A percentile compares a stretch with the other conserved stretches of the same genome.
Conservation (phyloP, 169 alveolate genomes). For the Cryptosporidium sp. region DNA sequence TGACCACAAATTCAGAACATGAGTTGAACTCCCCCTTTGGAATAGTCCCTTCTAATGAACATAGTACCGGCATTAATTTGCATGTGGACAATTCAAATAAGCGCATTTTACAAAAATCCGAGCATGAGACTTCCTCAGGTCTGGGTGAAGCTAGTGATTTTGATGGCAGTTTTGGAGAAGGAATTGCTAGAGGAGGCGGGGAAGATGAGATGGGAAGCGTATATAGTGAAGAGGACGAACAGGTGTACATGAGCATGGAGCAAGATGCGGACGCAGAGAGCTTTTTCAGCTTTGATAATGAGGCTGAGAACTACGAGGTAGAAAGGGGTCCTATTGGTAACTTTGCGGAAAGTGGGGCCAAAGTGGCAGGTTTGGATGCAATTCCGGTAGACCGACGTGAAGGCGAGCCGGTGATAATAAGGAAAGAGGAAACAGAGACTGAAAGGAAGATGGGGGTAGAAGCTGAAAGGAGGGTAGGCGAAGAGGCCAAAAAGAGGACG, state of each 20-base stretch:
- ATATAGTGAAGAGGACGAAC: neutral
- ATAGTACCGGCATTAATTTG: neutral
- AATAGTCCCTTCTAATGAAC: slow-evolving; percentile 40
- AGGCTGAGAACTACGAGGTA: neutral
- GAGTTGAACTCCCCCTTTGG: slow-evolving; percentile 42
- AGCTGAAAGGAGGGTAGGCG: too few relatives aligned
- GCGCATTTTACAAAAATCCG: neutral
- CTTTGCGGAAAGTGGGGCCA: neutral
- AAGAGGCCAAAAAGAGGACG: too few relatives aligned
- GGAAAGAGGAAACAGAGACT: neutral
- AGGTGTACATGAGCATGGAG: neutral
- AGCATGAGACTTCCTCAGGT: neutral
- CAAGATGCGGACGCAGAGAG: neutral
- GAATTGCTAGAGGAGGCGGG: neutral
- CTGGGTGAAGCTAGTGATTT: neutral
- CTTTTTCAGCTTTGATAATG: neutral
- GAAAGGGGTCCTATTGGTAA: neutral
- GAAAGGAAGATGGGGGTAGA: neutral
- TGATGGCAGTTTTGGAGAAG: neutral
- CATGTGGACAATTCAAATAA: neutral
- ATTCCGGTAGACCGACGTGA: neutral
- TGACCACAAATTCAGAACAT: neutral
- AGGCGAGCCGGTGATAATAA: neutral
- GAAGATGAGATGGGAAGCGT: neutral
- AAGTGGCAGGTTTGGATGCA: neutral